phyloP scores from a whole-genome alignment of 1,139 yeast species.

The Geotrichum armillariae region DNA sequence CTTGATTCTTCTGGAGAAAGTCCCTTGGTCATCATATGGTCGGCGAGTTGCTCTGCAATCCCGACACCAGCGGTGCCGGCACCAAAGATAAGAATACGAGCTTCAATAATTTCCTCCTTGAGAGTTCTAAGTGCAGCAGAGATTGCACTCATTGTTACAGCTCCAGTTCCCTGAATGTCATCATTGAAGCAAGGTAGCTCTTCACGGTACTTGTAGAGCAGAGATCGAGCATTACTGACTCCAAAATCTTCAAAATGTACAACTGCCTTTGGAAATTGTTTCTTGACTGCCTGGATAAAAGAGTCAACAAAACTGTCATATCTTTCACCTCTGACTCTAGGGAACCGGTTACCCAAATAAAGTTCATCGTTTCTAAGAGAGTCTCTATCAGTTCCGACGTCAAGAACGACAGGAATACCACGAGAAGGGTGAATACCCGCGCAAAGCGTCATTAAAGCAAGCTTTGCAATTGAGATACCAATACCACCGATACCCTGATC shows the following conservation, averaged over 20 bases:
- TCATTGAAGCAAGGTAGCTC: conserved; percentile 90
- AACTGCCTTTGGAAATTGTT: conserved; percentile 84
- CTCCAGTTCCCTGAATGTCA: conserved; percentile 99
- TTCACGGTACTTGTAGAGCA: conserved; percentile 72
- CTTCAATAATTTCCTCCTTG: conserved; percentile 62
- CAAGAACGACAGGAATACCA: conserved; percentile 84
- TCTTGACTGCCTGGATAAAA: conserved; percentile 68
- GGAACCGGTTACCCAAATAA: conserved; percentile 87
- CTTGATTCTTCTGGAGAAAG: conserved; percentile 72
- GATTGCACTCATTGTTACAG: conserved; percentile 96
- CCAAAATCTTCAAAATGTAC: conserved; percentile 97
- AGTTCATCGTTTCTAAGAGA: conserved; percentile 74
- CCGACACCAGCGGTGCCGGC: conserved; percentile 98
- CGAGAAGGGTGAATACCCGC: conserved; percentile 97
- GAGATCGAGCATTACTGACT: conserved; percentile 79
- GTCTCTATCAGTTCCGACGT: conserved; percentile 89
- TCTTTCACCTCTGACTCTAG: conserved; percentile 80
- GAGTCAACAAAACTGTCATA: conserved; percentile 82
- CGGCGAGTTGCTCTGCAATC: conserved; percentile 89
- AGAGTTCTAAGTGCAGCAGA: conserved; percentile 82
- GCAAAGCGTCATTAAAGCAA: conserved; percentile 92
- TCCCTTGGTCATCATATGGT: conserved; percentile 83
- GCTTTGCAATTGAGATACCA: conserved; percentile 86
- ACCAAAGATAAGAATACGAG: conserved; percentile 76
- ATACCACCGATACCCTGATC: conserved; percentile 98